Conservation (phyloP, 1,284 basidiomycete species). For the Marasmius tenuissimus region DNA sequence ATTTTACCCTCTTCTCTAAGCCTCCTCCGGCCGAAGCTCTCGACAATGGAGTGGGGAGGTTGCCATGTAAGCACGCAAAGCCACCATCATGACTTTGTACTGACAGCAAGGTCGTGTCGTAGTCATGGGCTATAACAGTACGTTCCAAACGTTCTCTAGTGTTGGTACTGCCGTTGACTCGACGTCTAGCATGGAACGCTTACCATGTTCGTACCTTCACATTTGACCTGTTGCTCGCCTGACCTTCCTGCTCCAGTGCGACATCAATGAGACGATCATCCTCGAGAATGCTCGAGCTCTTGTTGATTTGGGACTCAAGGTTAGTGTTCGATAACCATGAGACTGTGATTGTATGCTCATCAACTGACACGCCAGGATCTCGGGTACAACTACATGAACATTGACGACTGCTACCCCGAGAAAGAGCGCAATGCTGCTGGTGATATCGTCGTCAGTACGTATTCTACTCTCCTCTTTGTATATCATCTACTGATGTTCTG, state of each 20-base stretch:
- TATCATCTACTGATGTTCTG: neutral
- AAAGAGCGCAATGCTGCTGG: slow-evolving; percentile 45
- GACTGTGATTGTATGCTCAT: slow-evolving; percentile 1
- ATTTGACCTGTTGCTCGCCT: neutral
- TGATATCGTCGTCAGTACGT: slow-evolving; percentile 43
- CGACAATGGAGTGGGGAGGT: slow-evolving; percentile 32
- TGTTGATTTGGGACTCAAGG: slow-evolving; percentile 46
- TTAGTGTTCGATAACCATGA: slow-evolving; percentile 15
- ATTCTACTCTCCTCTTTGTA: slow-evolving; percentile 1
- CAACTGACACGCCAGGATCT: slow-evolving; percentile 37
- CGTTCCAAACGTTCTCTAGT: slow-evolving; percentile 13
- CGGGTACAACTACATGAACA: slow-evolving; percentile 53
- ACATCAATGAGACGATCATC: slow-evolving; percentile 52
- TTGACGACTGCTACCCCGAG: slow-evolving; percentile 62
- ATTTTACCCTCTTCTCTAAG: slow-evolving; percentile 14
- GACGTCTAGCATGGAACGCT: slow-evolving; percentile 54
- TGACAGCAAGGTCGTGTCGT: slow-evolving; percentile 2
- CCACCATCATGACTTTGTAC: neutral
- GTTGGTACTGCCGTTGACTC: neutral
- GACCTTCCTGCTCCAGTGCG: slow-evolving; percentile 37
- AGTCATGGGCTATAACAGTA: slow-evolving; percentile 55
- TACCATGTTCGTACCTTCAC: slow-evolving; percentile 41
- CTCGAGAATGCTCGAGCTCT: slow-evolving; percentile 46
- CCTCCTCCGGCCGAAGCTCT: neutral
- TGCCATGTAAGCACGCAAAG: slow-evolving; percentile 34